Percentiles rank a stretch among this genome's conserved stretches.
Conservation (phyloP, 805 yeast species). For the Suhomyces sp. region DNA sequence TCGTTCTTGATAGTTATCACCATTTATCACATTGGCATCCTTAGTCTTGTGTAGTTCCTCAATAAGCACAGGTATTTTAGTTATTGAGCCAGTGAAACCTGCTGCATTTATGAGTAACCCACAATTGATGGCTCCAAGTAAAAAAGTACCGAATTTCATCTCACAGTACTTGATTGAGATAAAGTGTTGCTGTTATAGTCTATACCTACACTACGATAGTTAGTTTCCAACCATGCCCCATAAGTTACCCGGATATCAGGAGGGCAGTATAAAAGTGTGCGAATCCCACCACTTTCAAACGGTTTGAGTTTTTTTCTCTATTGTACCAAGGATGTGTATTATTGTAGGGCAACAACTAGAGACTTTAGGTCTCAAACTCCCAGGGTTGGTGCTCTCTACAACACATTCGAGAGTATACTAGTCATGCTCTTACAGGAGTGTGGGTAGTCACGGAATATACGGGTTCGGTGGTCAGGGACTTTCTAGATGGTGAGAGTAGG, state of each 20-base stretch:
- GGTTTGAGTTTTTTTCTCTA: conserved; percentile 23
- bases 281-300: neutral
- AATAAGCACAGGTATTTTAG: conserved; percentile 26
- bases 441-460: conserved; percentile 42
- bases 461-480: conserved; percentile 32
- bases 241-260: conserved; percentile 24
- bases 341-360: conserved; percentile 46
- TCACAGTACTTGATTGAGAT: no score
- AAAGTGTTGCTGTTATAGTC: no score
- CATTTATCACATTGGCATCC: conserved; percentile 27
- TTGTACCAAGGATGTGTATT: conserved; percentile 49
- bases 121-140: neutral
- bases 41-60: conserved; percentile 13
- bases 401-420: conserved; percentile 48
- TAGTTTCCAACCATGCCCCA: no score
- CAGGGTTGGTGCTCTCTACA: conserved; percentile 50
- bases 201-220: no score
- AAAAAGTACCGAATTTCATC: neutral
- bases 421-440: conserved; percentile 21
- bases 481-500: conserved; percentile 7
- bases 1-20: conserved; percentile 34
- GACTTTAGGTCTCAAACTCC: conserved; percentile 21
- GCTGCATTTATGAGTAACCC: conserved; percentile 1
- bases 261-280: conserved; percentile 11
- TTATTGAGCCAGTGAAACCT: conserved; percentile 21